Conservation (phyloP, 208 protist species). For the Crithidia brevicula region DNA sequence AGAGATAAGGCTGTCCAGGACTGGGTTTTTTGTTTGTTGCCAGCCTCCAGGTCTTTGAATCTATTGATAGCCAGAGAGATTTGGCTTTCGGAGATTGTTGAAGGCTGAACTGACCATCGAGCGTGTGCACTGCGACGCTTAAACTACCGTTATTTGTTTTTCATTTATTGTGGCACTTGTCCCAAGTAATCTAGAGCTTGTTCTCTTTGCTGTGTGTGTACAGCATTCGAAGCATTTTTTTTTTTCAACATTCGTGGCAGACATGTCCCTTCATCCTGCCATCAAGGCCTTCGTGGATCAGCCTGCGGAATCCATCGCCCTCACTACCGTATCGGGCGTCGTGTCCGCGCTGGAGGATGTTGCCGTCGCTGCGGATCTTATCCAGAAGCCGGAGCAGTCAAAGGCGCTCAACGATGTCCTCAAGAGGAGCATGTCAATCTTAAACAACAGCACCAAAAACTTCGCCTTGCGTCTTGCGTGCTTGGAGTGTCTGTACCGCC, state of each 20-base stretch:
- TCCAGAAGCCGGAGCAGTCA: slow-evolving; percentile 24
- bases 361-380: slow-evolving; percentile 35
- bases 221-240: not conserved
- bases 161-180: no score
- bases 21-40: no score
- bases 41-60: no score
- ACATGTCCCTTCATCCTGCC: slow-evolving; percentile 46
- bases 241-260: not conserved
- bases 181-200: no score
- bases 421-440: slow-evolving; percentile 39
- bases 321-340: slow-evolving; percentile 65
- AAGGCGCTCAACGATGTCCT: slow-evolving; percentile 33
- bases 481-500: slow-evolving; percentile 74
- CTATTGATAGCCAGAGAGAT: no score
- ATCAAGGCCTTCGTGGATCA: slow-evolving; percentile 68
- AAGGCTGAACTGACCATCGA: no score
- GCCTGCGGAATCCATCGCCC: slow-evolving; percentile 38
- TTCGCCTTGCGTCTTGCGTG: slow-evolving; percentile 56
- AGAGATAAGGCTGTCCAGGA: no score
- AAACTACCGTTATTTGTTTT: no score
- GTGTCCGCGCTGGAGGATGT: slow-evolving; percentile 52
- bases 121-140: no score
- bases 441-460: slow-evolving; percentile 73
- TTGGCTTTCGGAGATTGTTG: no score
- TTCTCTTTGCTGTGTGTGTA: no score